Base-by-base conservation (phyloP, 1,284 basidiomycete genomes). In the Coniferiporia weirii region DNA sequence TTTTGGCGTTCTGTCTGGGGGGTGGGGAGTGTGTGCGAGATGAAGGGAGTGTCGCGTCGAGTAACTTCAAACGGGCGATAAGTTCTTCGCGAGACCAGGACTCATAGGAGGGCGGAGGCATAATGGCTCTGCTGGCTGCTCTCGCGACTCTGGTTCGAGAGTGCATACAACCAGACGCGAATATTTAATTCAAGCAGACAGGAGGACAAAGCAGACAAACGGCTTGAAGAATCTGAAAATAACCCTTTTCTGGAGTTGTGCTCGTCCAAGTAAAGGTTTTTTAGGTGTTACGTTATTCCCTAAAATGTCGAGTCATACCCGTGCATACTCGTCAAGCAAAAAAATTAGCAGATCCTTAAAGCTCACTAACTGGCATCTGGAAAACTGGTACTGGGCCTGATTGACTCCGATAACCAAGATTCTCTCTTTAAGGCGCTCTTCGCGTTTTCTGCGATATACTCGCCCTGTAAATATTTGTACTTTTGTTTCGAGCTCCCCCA, bases 81-180 rank as follows among this genome's bases (percentile, higher is more conserved):
- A 92, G 82, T 53, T 89, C 80, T 66, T 89, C 81, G 59, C 81
- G 77, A 10, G 84, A 76, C 85, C 83, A 87, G 61, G 71, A 68
- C 40, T 82, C 79, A 70, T 85, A 87, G 15, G 68, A 52, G 32
- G 65, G 62, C 19, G 59, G 57, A 12, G 64, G 40, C 61, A 62
- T 62, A 4, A 57, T 47, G 19, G 43, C 38, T 47, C 56, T 50
- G 22, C 44, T 38, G 10, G 45, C 43, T 52, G 47, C 54, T 52
- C 47, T 59, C n/a, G 58, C 48, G 12, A 27, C n/a, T 43, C 49
- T 10, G 10, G 20, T 19, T n/a, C 44, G 19, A 9, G n/a, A 19
- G 19, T 46, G 38, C 38, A 40, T 40, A 40, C 38, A 27, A 27
- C 27, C 27, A 27, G 27, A 40, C 38, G 15, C 12, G 9, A 40